Conservation (phyloP, 2,329 filamentous ascomycete species). For the Proliferodiscus dingleyae region DNA sequence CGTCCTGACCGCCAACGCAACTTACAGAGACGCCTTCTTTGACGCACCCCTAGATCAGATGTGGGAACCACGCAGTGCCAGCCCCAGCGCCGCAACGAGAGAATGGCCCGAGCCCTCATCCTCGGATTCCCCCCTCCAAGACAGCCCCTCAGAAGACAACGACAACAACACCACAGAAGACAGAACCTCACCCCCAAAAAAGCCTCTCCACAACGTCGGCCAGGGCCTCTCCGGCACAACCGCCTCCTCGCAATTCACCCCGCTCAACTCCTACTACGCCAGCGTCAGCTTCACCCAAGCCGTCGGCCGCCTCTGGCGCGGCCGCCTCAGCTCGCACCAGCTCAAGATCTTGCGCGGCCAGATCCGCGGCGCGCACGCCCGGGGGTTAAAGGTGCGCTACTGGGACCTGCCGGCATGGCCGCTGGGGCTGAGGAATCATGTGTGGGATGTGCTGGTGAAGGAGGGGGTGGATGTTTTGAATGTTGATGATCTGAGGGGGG, state of each 20-base stretch:
- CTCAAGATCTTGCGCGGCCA: conserved; percentile 40
- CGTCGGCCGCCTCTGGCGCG: conserved; percentile 47
- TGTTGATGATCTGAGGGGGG: conserved; percentile 52
- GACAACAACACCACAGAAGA: no score
- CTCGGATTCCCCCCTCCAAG: no score
- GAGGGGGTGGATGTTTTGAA: conserved; percentile 58
- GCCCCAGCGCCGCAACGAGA: background rate
- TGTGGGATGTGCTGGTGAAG: conserved; percentile 51
- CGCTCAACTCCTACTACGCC: conserved; percentile 61
- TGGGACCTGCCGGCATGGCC: conserved; percentile 59
- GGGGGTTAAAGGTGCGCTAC: conserved; percentile 53
- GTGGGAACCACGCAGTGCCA: conserved; percentile 28
- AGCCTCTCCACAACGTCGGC: conserved; percentile 23
- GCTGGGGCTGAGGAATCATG: conserved; percentile 44
- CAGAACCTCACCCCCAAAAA: conserved; percentile 13
- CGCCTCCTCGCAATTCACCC: conserved; percentile 38
- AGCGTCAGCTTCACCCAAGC: conserved; percentile 50
- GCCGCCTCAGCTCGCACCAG: conserved; percentile 42
- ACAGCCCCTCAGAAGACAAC: no score
- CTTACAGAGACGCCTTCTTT: conserved; percentile 58
- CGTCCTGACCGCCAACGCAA: conserved; percentile 45
- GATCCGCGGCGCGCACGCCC: conserved; percentile 42
- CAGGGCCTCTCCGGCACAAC: conserved; percentile 41
- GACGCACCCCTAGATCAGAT: conserved; percentile 55
- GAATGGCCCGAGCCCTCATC: no score